phyloP scores from a whole-genome alignment of 345 rosid genomes.

The Trapa incisa region DNA sequence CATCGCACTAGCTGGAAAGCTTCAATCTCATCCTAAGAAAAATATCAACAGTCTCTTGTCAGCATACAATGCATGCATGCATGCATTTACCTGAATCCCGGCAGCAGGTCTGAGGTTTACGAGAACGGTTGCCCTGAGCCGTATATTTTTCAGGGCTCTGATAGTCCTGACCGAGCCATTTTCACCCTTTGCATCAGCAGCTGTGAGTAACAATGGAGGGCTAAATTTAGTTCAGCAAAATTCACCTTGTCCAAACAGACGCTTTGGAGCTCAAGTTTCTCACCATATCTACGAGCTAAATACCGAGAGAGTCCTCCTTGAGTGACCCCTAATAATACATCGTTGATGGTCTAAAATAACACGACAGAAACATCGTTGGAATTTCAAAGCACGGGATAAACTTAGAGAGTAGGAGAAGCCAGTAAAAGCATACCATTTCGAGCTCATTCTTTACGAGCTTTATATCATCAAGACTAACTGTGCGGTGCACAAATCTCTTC shows the following conservation, averaged over 20 bases:
- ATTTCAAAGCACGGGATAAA: background rate
- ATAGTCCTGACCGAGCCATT: conserved; percentile 11
- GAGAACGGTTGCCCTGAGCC: conserved; percentile 39
- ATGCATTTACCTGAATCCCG: conserved; percentile 41
- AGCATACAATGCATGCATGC: background rate
- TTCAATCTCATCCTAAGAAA: background rate
- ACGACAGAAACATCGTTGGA: background rate
- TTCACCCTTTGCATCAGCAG: conserved; percentile 15
- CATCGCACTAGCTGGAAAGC: too few relatives aligned
- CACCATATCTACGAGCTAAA: conserved; percentile 45
- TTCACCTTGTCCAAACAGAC: background rate
- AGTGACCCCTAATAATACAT: conserved; percentile 53
- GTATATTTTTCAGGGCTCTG: conserved; percentile 19
- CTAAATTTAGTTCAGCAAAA: background rate
- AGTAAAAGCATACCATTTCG: conserved; percentile 6
- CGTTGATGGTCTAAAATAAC: conserved; percentile 50
- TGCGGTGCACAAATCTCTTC: conserved; percentile 36
- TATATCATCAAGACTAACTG: conserved; percentile 50
- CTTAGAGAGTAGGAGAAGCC: background rate
- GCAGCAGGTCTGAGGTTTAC: conserved; percentile 42
- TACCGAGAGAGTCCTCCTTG: conserved; percentile 65
- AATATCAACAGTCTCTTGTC: background rate
- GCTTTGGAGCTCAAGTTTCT: background rate
- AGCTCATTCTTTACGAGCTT: conserved; percentile 23
- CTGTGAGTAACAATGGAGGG: conserved; percentile 10